Percentiles rank a stretch among this genome's conserved stretches.
phyloP scores from a whole-genome alignment of 257 asterid species.

The Nicotiana noctiflora region DNA sequence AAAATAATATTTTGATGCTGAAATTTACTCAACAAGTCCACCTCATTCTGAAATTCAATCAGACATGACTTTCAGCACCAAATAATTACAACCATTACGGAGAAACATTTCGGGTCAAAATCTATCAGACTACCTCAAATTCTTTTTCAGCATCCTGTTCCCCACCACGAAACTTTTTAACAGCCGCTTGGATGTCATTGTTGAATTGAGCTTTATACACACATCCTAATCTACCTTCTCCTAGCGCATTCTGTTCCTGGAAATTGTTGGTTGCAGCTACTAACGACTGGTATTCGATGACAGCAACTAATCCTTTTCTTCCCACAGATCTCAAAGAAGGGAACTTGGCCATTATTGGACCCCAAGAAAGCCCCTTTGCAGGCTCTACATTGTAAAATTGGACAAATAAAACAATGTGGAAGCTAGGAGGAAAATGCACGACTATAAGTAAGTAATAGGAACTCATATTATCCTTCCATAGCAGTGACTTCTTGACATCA shows the following conservation, averaged over 20 bases:
- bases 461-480: neutral
- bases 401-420: neutral
- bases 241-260: constrained; percentile 49
- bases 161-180: constrained; percentile 53
- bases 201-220: constrained; percentile 73
- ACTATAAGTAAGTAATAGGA: neutral
- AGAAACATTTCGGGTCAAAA: neutral
- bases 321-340: constrained; percentile 39
- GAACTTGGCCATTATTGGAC: constrained; percentile 54
- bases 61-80: neutral
- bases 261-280: constrained; percentile 76
- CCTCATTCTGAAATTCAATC: constrained; percentile 65
- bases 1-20: constrained; percentile 77
- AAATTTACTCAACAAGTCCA: constrained; percentile 59
- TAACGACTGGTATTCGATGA: constrained; percentile 56
- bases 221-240: constrained; percentile 73
- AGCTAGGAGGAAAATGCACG: neutral
- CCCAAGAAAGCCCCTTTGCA: constrained; percentile 44
- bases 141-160: constrained; percentile 59
- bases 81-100: neutral
- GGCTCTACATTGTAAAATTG: constrained; percentile 21
- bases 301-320: constrained; percentile 54
- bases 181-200: constrained; percentile 53
- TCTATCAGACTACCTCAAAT: constrained; percentile 49
- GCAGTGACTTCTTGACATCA: neutral